A percentile compares a stretch with the other conserved stretches of the same genome.
These are phyloP conservation scores for Amylostereum chailletii DNA, from an alignment of 1,284 basidiomycete species.

Conservation along the genomic window DNA sequence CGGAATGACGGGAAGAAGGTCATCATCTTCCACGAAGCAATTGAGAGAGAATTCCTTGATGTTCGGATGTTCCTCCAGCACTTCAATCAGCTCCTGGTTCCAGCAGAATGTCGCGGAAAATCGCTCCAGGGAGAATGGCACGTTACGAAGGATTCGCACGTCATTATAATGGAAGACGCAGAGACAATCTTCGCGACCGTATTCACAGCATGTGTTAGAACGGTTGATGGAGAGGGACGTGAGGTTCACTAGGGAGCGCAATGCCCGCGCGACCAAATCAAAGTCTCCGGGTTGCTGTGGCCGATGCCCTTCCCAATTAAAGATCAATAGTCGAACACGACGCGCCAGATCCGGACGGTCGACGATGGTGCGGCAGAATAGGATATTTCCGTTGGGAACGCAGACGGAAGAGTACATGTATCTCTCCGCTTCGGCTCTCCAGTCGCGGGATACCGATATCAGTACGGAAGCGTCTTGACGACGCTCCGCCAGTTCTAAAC, in stretches of 20 bases:
- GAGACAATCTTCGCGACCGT: background rate
- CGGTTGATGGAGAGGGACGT: constrained; percentile 7
- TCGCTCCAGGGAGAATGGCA: background rate
- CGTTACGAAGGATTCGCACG: constrained; percentile 3
- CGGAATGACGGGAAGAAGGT: no score
- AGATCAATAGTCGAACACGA: constrained; percentile 6
- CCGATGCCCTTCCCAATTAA: constrained; percentile 3
- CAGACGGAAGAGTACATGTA: constrained; percentile 7
- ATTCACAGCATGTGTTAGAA: background rate
- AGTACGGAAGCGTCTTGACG: background rate
- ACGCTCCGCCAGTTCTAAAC: no score
- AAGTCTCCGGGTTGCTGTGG: constrained; percentile 2
- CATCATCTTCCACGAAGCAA: no score
- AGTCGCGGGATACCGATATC: constrained; percentile 1
- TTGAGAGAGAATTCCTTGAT: no score
- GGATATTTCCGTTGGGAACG: constrained; percentile 4
- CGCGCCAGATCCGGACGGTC: constrained; percentile 10
- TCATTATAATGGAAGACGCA: constrained; percentile 4
- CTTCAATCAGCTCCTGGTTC: no score
- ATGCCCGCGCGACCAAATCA: constrained; percentile 3
- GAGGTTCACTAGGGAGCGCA: constrained; percentile 6
- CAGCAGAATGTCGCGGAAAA: no score
- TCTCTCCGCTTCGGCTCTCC: constrained; percentile 6
- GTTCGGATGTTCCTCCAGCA: no score
- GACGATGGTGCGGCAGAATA: constrained; percentile 9